phyloP scores from a whole-genome alignment of 1,284 basidiomycete species.

The Austroboletus niveus region DNA sequence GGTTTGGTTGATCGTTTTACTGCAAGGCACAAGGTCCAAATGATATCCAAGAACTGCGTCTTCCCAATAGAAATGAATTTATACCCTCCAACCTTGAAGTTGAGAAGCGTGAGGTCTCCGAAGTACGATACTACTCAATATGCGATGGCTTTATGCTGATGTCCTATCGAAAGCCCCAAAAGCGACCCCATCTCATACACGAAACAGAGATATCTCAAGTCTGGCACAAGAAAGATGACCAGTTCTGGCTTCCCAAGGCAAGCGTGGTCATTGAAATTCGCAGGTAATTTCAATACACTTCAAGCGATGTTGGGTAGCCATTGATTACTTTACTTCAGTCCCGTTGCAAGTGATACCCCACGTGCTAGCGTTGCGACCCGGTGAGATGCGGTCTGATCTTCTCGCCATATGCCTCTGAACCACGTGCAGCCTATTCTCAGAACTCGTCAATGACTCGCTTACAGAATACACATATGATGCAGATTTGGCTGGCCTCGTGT shows the following conservation, averaged over 20 bases:
- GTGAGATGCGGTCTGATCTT: constrained; percentile 34
- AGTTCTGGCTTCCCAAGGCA: constrained; percentile 91
- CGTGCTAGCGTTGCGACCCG: constrained; percentile 62
- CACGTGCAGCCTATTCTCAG: constrained; percentile 68
- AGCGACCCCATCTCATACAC: constrained; percentile 73
- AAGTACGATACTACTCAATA: constrained; percentile 42
- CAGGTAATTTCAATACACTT: constrained; percentile 44
- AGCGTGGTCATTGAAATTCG: constrained; percentile 69
- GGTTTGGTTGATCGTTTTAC: constrained; percentile 6
- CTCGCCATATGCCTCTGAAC: constrained; percentile 1
- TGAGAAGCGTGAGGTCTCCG: constrained; percentile 62
- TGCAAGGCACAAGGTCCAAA: constrained; percentile 60
- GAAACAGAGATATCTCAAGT: constrained; percentile 71
- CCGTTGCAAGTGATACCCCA: constrained; percentile 53
- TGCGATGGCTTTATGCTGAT: constrained; percentile 1
- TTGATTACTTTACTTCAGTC: constrained; percentile 38
- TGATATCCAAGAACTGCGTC: constrained; percentile 63
- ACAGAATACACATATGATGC: constrained; percentile 94
- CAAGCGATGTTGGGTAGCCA: not conserved
- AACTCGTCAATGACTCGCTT: constrained; percentile 86
- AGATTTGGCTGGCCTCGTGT: constrained; percentile 85
- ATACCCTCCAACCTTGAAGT: constrained; percentile 88
- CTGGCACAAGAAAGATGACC: constrained; percentile 97
- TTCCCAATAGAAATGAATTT: constrained; percentile 89
- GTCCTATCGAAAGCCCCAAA: constrained; percentile 51